Conservation (phyloP, 805 yeast genomes). For the Zygoascus ofunaensis region DNA sequence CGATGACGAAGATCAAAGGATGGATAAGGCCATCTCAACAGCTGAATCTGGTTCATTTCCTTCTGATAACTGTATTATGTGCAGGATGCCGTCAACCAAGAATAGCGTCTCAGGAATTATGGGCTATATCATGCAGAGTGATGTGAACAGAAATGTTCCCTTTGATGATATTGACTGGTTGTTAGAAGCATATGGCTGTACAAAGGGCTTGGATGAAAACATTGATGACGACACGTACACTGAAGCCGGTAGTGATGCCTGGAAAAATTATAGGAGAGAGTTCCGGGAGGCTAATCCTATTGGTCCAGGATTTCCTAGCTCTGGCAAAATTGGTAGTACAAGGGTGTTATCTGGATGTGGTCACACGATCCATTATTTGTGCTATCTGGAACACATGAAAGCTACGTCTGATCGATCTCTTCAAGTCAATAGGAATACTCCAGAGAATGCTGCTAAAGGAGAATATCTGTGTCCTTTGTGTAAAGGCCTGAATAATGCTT, state of each 20-base stretch:
- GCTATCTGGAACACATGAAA: constrained; percentile 55
- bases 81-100: constrained; percentile 64
- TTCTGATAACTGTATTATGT: constrained; percentile 64
- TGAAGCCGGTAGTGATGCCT: constrained; percentile 23
- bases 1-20: constrained; percentile 29
- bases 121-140: constrained; percentile 47
- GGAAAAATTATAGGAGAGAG: constrained; percentile 33
- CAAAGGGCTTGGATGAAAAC: constrained; percentile 30
- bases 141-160: constrained; percentile 58
- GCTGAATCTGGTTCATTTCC: constrained; percentile 39
- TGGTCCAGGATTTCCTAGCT: constrained; percentile 63
- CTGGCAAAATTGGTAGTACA: constrained; percentile 14
- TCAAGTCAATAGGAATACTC: constrained; percentile 74
- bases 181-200: constrained; percentile 49
- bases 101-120: constrained; percentile 71
- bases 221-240: constrained; percentile 10
- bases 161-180: constrained; percentile 57
- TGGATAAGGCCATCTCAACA: constrained; percentile 21
- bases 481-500: constrained; percentile 74
- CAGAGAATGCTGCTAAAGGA: constrained; percentile 59
- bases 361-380: constrained; percentile 83
- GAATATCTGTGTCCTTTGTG: constrained; percentile 89
- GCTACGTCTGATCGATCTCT: constrained; percentile 46
- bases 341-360: constrained; percentile 69
- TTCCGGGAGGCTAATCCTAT: constrained; percentile 36